These are phyloP conservation scores for Neurospora discreta DNA, from an alignment of 495 filamentous ascomycete genomes.

Conservation along the genomic window DNA sequence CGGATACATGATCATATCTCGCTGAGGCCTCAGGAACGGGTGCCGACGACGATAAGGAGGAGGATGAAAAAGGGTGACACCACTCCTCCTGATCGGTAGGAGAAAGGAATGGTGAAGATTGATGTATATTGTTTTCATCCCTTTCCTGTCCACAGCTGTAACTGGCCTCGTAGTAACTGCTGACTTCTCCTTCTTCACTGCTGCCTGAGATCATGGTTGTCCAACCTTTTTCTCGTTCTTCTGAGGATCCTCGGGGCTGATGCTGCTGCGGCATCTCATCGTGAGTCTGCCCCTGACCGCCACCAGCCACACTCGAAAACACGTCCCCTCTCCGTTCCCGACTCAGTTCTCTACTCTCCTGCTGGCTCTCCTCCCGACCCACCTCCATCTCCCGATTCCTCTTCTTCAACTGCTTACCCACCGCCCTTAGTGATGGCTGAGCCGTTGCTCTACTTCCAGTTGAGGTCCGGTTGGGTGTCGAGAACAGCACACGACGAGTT, in stretches of 20 bases:
- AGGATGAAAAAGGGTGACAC: not conserved
- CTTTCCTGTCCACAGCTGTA: not conserved
- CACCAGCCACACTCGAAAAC: not conserved
- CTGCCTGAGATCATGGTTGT: not conserved
- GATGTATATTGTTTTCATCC: not conserved
- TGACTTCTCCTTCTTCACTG: not conserved
- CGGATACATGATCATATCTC: not conserved
- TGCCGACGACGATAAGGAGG: no score
- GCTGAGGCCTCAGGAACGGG: not conserved
- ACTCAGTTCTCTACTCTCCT: not conserved
- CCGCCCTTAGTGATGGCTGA: not conserved
- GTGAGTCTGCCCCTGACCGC: not conserved
- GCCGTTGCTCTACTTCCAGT: not conserved
- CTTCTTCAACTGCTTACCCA: not conserved
- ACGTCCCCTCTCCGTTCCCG: not conserved
- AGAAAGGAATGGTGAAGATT: not conserved
- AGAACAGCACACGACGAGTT: not conserved
- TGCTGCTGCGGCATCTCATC: no score
- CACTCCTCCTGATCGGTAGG: not conserved
- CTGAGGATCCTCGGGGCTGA: accelerated
- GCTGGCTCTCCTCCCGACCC: not conserved
- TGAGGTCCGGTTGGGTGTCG: not conserved
- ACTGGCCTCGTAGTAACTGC: not conserved
- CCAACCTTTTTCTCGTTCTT: not conserved
- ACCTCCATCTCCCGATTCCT: not conserved